These are phyloP conservation scores for Oryza punctata DNA, from an alignment of 176 grass and related monocot species.

Conservation along the genomic window DNA sequence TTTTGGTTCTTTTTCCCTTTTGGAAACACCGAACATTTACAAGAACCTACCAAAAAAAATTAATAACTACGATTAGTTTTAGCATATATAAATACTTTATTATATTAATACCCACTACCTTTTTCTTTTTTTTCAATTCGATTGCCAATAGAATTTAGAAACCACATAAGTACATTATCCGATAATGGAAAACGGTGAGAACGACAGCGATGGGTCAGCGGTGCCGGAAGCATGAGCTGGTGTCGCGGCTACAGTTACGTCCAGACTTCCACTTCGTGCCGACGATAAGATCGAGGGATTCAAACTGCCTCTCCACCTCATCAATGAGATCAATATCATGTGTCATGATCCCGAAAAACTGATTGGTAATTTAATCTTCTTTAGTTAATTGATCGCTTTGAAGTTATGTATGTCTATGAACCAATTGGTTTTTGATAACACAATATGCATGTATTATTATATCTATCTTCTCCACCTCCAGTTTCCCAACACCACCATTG, in stretches of 20 bases:
- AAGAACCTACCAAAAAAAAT: too few relatives aligned
- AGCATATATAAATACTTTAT: neutral
- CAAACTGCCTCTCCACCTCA: neutral
- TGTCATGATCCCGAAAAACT: neutral
- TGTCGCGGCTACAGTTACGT: conserved; percentile 19
- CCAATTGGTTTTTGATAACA: neutral
- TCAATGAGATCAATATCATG: conserved; percentile 35
- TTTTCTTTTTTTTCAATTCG: neutral
- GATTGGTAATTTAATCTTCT: conserved; percentile 22
- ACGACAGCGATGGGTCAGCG: neutral
- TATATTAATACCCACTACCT: neutral
- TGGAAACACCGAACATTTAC: too few relatives aligned
- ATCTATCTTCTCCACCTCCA: too few relatives aligned
- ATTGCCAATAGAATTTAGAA: neutral
- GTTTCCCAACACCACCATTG: too few relatives aligned
- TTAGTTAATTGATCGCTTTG: neutral
- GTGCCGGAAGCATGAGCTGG: neutral
- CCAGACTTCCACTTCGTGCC: conserved; percentile 20
- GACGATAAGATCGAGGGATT: conserved; percentile 28
- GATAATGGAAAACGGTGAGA: neutral
- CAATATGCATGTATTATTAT: too few relatives aligned
- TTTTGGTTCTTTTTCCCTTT: too few relatives aligned
- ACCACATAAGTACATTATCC: neutral
- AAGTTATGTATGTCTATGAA: neutral
- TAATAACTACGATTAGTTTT: neutral